Percentiles rank a stretch among this genome's conserved stretches.
These are phyloP conservation scores for Erythrobasidium hasegawianum DNA, from an alignment of 1,284 basidiomycete genomes.

Conservation along the genomic window DNA sequence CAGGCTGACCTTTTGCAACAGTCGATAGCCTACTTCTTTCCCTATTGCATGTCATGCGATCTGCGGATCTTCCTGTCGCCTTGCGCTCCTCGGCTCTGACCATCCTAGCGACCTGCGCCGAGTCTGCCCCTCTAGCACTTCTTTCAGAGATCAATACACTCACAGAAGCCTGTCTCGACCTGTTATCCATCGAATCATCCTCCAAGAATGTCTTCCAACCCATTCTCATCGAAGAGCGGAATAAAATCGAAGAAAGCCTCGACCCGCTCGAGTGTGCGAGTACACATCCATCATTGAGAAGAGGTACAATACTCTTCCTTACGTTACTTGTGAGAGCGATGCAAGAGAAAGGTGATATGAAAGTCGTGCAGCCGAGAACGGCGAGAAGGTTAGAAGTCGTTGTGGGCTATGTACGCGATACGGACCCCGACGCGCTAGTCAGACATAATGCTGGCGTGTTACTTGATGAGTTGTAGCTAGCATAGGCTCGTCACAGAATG, in stretches of 20 bases:
- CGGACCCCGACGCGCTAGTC: constrained; percentile 69
- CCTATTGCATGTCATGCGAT: constrained; percentile 61
- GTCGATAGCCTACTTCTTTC: constrained; percentile 68
- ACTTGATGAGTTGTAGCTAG: constrained; percentile 50
- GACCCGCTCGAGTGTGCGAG: constrained; percentile 59
- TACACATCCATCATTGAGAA: constrained; percentile 71
- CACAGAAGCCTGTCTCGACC: constrained; percentile 64
- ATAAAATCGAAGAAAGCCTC: constrained; percentile 50
- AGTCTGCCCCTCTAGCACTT: constrained; percentile 62
- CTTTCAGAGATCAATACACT: constrained; percentile 63
- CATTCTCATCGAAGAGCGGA: not conserved
- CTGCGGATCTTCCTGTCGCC: constrained; percentile 61
- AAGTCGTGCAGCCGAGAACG: constrained; percentile 45
- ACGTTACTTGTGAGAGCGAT: constrained; percentile 56
- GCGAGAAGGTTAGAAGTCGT: constrained; percentile 61
- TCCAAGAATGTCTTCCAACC: not conserved
- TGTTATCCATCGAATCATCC: constrained; percentile 65
- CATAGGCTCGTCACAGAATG: no score
- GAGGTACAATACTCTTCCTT: constrained; percentile 75
- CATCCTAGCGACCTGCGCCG: constrained; percentile 68
- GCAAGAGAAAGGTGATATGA: not conserved
- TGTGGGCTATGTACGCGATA: constrained; percentile 65
- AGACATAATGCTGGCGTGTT: constrained; percentile 75
- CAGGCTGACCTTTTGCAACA: constrained; percentile 48
- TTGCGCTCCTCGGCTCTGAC: constrained; percentile 78